Percentiles rank a stretch among this genome's conserved stretches.
phyloP scores from a whole-genome alignment of 2,329 filamentous ascomycete genomes.

The Fusarium tjaetaba region DNA sequence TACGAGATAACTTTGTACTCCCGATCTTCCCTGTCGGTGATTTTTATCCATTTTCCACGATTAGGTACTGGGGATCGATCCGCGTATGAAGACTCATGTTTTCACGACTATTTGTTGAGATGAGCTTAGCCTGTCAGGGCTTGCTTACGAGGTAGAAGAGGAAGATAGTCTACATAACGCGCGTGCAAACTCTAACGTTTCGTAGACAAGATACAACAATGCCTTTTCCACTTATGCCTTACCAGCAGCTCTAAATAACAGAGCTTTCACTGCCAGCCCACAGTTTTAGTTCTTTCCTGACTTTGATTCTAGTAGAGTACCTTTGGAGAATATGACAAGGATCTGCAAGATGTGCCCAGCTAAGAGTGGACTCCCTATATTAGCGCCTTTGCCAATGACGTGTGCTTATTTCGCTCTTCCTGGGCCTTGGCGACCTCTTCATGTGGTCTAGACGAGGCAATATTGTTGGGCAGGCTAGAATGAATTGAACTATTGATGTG shows the following conservation, averaged over 20 bases:
- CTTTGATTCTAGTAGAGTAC: rapidly evolving
- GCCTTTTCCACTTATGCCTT: rapidly evolving
- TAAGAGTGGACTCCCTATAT: background rate
- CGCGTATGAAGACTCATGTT: rapidly evolving
- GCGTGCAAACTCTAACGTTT: rapidly evolving
- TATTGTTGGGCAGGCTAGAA: rapidly evolving
- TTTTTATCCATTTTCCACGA: background rate
- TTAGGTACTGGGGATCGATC: no score
- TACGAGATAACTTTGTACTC: background rate
- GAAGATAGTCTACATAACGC: rapidly evolving
- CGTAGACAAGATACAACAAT: background rate
- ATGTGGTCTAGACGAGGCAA: no score
- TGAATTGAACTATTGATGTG: rapidly evolving
- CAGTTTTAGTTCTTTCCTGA: background rate
- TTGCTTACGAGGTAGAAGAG: rapidly evolving
- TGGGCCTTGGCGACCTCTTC: background rate
- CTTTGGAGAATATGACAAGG: background rate
- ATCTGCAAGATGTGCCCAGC: background rate
- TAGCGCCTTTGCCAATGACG: background rate
- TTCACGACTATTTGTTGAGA: rapidly evolving
- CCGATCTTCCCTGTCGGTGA: rapidly evolving
- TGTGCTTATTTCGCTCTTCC: background rate
- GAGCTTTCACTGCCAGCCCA: rapidly evolving
- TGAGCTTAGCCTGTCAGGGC: rapidly evolving
- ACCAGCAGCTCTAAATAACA: background rate